Base-by-base conservation (phyloP, 2,329 filamentous ascomycete genomes). In the Chrysoporthe austroafricana region DNA sequence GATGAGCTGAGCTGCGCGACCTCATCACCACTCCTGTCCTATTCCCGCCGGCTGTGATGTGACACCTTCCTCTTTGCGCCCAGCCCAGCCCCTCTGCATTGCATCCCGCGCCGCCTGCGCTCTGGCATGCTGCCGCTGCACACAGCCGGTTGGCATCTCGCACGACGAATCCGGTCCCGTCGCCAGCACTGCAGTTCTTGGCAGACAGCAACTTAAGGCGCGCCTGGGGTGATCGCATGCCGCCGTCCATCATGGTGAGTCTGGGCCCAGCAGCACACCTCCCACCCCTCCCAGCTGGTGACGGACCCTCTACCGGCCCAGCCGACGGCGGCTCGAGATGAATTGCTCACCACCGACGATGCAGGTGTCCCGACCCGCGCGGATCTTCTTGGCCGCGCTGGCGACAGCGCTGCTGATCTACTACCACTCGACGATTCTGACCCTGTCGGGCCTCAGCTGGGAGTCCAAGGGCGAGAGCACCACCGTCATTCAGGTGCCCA, bases 301-400 rank as follows among this genome's bases (percentile, higher is more conserved):
- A 52, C 11, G 48, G 21, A 6, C 18, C 34, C 56, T 21, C 34
- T 21, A 44, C 13, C 52, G 26, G 50, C 18, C 52, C 32, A 14
- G n/a, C n/a, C 52, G 6, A 39, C 34, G 8, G 7, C 16, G 16
- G 7, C 42, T 3, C 21, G 11, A 32, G 21, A 61, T 50, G 32
- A 26, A 34, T 14, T 52, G 43, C 66, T 68, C 43, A 63, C 56
- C 54, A 43, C 16, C n/a, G 6, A 11, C 58, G 36, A 39, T 13
- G 42, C 64, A 69, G 68, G 68, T 43, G 8, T 59, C 61, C 18
- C 68, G 68, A 36, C 32, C 61, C 42, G 62, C 48, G 39, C 62
- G 68, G 39, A 67, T 69, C 44, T 63, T 66, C 21, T 59, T 67
- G n/a, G 65, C 66, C 34, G 68, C 68, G 16, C 57, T 69, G 42